Conservation (phyloP, 352 stramenopile genomes). For the Sclerospora graminicola region DNA sequence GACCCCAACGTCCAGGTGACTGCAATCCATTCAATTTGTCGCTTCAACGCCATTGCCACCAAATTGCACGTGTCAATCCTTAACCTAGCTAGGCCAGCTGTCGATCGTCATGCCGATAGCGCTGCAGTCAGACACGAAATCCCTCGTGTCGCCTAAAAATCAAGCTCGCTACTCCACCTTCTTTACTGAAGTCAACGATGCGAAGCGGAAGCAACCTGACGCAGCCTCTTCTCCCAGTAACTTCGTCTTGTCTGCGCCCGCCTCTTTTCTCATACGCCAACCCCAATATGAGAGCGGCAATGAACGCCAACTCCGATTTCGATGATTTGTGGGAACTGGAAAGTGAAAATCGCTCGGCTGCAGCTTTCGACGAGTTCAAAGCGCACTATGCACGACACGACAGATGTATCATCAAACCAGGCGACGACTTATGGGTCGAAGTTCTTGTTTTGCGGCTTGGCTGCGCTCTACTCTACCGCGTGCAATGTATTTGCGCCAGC, state of each 20-base stretch:
- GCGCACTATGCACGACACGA: conserved; percentile 9
- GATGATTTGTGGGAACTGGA: conserved; percentile 36
- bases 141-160: conserved; percentile 9
- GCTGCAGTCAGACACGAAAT: not conserved
- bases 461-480: conserved; percentile 17
- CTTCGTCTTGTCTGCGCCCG: conserved; percentile 13
- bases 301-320: conserved; percentile 24
- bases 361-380: conserved; percentile 20
- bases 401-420: conserved; percentile 15
- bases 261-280: conserved; percentile 40
- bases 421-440: conserved; percentile 12
- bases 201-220: not conserved
- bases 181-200: not conserved
- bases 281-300: conserved; percentile 34
- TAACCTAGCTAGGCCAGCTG: too few relatives aligned
- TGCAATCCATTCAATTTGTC: too few relatives aligned
- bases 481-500: conserved; percentile 31
- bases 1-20: too few relatives aligned
- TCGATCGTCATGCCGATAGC: conserved; percentile 1
- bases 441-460: conserved; percentile 22
- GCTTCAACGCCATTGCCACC: too few relatives aligned
- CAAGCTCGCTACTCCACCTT: conserved; percentile 15
- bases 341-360: conserved; percentile 12
- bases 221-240: conserved; percentile 1
- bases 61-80: too few relatives aligned